Conservation (phyloP, 2,329 filamentous ascomycete genomes). For the Hirsutella rhossiliensis region DNA sequence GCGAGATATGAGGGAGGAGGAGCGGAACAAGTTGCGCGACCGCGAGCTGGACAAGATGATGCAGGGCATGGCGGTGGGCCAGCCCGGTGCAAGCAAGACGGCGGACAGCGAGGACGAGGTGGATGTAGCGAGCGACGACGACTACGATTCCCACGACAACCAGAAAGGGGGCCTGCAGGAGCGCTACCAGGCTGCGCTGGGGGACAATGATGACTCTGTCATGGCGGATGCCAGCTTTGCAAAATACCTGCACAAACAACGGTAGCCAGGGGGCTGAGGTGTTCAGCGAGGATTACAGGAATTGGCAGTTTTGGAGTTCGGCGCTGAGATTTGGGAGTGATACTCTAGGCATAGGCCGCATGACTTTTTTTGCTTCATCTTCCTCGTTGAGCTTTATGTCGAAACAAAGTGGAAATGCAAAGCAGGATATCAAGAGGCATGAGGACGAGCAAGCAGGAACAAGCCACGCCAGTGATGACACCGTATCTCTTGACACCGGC, state of each 20-base stretch:
- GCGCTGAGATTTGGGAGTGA: neutral
- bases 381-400: neutral
- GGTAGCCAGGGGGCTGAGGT: slow-evolving; percentile 7
- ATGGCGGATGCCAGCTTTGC: slow-evolving; percentile 48
- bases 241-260: slow-evolving; percentile 42
- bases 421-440: too few relatives aligned
- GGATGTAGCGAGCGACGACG: slow-evolving; percentile 46
- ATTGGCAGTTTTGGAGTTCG: neutral
- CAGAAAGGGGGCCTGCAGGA: slow-evolving; percentile 57
- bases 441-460: too few relatives aligned
- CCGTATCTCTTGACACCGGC: too few relatives aligned
- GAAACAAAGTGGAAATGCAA: neutral
- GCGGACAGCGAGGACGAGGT: slow-evolving; percentile 35
- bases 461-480: too few relatives aligned
- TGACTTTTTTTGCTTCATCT: neutral
- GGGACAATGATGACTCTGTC: slow-evolving; percentile 39
- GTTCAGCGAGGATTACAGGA: neutral
- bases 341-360: neutral
- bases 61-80: slow-evolving; percentile 64
- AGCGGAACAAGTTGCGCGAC: slow-evolving; percentile 60
- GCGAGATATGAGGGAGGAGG: slow-evolving; percentile 60
- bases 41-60: slow-evolving; percentile 86
- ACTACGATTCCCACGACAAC: slow-evolving; percentile 44
- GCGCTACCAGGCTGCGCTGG: slow-evolving; percentile 66
- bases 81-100: slow-evolving; percentile 24